Evolutionary conservation across 768 basidiomycete genomes (phyloP).

Genomic region (Agrocybe pediades): DNA sequence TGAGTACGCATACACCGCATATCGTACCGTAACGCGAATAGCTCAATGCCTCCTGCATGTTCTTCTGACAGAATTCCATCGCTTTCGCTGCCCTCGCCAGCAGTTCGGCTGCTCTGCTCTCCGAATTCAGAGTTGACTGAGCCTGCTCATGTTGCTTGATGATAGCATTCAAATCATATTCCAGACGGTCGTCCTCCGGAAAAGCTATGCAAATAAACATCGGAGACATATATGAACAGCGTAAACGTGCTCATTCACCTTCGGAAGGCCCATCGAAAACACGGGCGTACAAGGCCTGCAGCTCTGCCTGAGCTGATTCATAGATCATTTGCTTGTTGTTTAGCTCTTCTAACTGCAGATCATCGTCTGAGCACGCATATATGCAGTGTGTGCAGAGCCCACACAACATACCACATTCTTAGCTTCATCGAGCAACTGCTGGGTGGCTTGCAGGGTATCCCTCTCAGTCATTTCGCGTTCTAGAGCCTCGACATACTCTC

Average conservation of each 20-base stretch:
- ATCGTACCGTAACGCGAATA: conserved; percentile 42
- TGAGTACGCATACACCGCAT: not conserved
- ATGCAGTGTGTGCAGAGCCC: no score
- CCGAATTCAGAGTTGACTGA: conserved; percentile 36
- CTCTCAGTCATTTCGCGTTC: conserved; percentile 41
- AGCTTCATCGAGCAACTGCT: conserved; percentile 36
- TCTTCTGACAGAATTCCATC: conserved; percentile 31
- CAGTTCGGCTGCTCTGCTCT: conserved; percentile 41
- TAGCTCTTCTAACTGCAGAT: conserved; percentile 33
- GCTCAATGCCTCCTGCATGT: conserved; percentile 37
- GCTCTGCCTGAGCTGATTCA: conserved; percentile 33
- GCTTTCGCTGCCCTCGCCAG: conserved; percentile 36
- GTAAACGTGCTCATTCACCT: conserved; percentile 24
- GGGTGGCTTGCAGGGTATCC: conserved; percentile 30
- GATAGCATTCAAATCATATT: conserved; percentile 35
- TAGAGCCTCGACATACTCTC: conserved; percentile 48
- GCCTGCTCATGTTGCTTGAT: conserved; percentile 34
- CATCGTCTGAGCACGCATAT: no score
- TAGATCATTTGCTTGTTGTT: conserved; percentile 29
- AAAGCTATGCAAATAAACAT: conserved; percentile 29
- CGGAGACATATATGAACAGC: not conserved
- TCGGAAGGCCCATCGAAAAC: conserved; percentile 47
- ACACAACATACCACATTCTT: conserved; percentile 35
- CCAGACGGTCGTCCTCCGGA: conserved; percentile 46
- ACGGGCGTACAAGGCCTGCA: conserved; percentile 38